Base-by-base conservation (phyloP, 768 basidiomycete species). In the Imleria badia region DNA sequence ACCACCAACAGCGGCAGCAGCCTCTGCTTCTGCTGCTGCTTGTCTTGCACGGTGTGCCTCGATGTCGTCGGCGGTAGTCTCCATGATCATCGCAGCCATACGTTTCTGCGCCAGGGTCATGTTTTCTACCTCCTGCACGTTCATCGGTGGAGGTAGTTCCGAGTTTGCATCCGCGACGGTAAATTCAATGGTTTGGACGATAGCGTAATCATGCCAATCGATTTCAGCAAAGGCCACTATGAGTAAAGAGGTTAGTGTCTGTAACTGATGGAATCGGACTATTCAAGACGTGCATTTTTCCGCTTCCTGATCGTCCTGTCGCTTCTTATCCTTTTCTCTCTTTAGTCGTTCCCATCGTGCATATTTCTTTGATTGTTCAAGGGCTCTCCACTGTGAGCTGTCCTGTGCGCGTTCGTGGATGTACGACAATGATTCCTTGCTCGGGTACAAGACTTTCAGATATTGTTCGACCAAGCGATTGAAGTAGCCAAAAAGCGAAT, bases 201-300 rank as follows among this genome's bases (percentile, higher is more conserved):
- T 92, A 38, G 94, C 93, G 74, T 97, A 98, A 68, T 98, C 97
- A 66, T 99, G 94, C 97, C 97, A 99, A 68, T 99, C 97, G 62
- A 99, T 98, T 68, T 95, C 92, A 41, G 94, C 92, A 66, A 97
- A 95, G 6, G 95, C 96, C 72, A 85, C 91, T 89, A 56, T 7
- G 48, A 53, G 38, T n/a, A 47, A 40, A 49, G 20, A 29, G 22
- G 59, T 61, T 50, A 57, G 52, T 30, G 19, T 41, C 14, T 22
- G 19, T 3, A 14, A 51, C 8, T 15, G n/a, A 19, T 7, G 42
- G 11, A 17, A 41, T 14, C 5, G 13, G 3, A 15, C 6, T 12
- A 26, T 33, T 20, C 20, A 30, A 50, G n/a, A 81, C 91, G 64
- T 67, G 85, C 92, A 80, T 74, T 86, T 80, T 66, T 97, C 94